These are phyloP conservation scores for Didymosphaeria variabile DNA, from an alignment of 2,329 filamentous ascomycete species.

Conservation along the genomic window DNA sequence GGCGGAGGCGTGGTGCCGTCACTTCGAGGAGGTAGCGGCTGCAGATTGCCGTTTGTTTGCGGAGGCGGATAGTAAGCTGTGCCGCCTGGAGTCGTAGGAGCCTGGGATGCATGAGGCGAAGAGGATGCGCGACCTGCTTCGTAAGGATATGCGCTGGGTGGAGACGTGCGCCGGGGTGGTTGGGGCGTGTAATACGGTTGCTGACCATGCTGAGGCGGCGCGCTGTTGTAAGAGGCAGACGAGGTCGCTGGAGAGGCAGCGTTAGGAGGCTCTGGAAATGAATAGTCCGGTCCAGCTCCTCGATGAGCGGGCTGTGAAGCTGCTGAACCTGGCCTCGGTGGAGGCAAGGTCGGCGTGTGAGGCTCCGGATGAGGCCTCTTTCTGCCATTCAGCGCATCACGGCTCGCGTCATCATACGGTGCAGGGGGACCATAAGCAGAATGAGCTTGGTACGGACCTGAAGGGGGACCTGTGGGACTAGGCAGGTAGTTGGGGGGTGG, in stretches of 20 bases:
- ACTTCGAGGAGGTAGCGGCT: conserved; percentile 46
- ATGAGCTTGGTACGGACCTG: conserved; percentile 53
- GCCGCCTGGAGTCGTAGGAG: conserved; percentile 46
- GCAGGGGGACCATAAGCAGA: conserved; percentile 42
- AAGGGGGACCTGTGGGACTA: conserved; percentile 53
- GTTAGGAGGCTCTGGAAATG: conserved; percentile 55
- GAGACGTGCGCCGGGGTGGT: conserved; percentile 52
- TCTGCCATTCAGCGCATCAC: conserved; percentile 52
- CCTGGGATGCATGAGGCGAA: conserved; percentile 51
- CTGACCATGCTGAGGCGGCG: conserved; percentile 41
- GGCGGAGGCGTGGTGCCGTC: conserved; percentile 54
- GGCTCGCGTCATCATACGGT: conserved; percentile 49
- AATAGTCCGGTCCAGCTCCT: conserved; percentile 48
- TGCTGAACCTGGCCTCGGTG: conserved; percentile 56
- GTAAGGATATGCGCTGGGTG: conserved; percentile 54
- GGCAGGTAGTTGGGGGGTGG: conserved; percentile 55
- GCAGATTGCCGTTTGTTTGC: conserved; percentile 40
- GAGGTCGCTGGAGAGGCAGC: conserved; percentile 57
- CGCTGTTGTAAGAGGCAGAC: conserved; percentile 50
- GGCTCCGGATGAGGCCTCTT: conserved; percentile 60
- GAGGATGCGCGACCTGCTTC: conserved; percentile 53
- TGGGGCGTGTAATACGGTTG: conserved; percentile 53
- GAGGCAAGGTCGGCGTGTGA: conserved; percentile 60
- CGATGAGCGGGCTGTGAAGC: conserved; percentile 52
- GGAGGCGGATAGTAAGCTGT: conserved; percentile 46